Evolutionary conservation across 768 basidiomycete genomes (phyloP).

Genomic region (Cytidiella melzeri): DNA sequence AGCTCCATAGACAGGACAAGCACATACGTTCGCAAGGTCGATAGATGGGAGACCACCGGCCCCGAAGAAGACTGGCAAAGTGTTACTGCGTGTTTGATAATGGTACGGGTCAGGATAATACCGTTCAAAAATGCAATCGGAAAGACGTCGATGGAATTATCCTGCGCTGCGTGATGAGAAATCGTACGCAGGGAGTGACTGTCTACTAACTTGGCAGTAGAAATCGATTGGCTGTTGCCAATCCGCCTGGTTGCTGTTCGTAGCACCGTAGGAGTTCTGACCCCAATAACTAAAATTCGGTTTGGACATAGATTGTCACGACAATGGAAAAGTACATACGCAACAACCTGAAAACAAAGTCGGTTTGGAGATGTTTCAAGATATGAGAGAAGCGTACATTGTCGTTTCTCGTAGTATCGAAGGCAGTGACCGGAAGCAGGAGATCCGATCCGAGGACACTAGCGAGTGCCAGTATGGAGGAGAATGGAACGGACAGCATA

Average conservation of each 20-base stretch:
- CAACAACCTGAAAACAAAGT: constrained; percentile 6
- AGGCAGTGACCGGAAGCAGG: constrained; percentile 17
- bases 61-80: constrained; percentile 38
- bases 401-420: constrained; percentile 31
- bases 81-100: not conserved
- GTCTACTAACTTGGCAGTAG: constrained; percentile 43
- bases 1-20: not conserved
- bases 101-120: too few relatives aligned
- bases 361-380: not conserved
- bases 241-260: constrained; percentile 34
- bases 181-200: too few relatives aligned
- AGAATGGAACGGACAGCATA: constrained; percentile 6
- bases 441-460: constrained; percentile 1
- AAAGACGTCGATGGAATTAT: constrained; percentile 50
- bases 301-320: not conserved
- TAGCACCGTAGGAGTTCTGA: constrained; percentile 55
- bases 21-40: constrained; percentile 51
- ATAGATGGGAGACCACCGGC: constrained; percentile 52
- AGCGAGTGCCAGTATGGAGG: constrained; percentile 3
- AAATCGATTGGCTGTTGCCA: constrained; percentile 45
- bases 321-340: not conserved
- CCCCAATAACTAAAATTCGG: constrained; percentile 39
- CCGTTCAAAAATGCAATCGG: constrained; percentile 55
- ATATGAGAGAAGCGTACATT: constrained; percentile 26
- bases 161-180: constrained; percentile 26